Evolutionary conservation across 208 protist species (phyloP), one percentile per base, ranked within the genome.

Genomic region (Leishmania amazonensis): DNA sequence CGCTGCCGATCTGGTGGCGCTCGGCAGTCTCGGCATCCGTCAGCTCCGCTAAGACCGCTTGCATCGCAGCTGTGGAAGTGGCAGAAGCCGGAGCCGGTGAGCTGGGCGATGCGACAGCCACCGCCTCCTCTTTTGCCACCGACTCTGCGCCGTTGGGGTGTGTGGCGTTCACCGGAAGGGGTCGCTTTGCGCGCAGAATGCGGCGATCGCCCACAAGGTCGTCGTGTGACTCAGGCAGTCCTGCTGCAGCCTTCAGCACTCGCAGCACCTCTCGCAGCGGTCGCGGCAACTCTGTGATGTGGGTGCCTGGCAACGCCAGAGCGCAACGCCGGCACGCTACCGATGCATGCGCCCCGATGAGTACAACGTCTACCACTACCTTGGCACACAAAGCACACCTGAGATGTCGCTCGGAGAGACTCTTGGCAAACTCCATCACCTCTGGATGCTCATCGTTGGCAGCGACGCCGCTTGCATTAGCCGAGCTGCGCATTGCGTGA

Each of bases 241-340:
- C 75, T 15, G 74, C 54, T 2, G 60, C 71, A 53, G 73, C 81
- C 57, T 83, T 65, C 38, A 87, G 31, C 38, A 67, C 74, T 28
- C 75, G 78, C 53, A 90, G 57, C 15, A 76, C 60, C 19, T 75
- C 80, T 21, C 81, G 31, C 58, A 95, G 45, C 24, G 83, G 67
- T 5, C 73, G 42, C 24, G 91, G 91, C 51, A 95, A 74, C 76
- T 95, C 89, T 15, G 76, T 38, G 71, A 84, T 47, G 4, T 60
- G 35, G 19, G 80, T 82, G 19, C 84, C 81, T 28, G 65, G 51
- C 64, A 84, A 35, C 70, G 76, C 49, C 24, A 84, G 51, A 2
- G 86, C 84, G 76, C 93, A 96, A 21, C 74, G 67, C 13, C 88
- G 87, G 83, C 93, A 96, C 40, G 81, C 81, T 45, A 96, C 40